Evolutionary conservation across 1,139 yeast genomes (phyloP), one percentile per base, ranked within the genome.

Genomic region (Pneumocystis jirovecii): DNA sequence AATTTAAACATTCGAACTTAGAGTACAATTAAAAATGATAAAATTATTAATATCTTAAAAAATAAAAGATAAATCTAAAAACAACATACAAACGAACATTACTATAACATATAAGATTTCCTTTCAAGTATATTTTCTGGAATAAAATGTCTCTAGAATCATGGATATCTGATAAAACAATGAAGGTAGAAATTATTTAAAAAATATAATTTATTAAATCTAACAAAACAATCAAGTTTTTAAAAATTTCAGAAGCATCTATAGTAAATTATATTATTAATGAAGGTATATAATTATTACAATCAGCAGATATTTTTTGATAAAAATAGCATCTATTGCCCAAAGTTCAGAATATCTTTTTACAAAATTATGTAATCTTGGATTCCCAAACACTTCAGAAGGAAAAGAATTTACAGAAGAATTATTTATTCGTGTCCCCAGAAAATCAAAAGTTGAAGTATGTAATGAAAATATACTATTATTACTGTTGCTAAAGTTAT

Each of bases 331-430:
- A 4, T 70, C 75, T 29, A 70, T 70, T 42, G 68, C 71, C 2
- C 66, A 68, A 1, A 62, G 60, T 2, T 68, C 71, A 8, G 57
- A 56, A 4, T 61, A 29, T 39, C 68, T 75, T 63, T 68, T 65
- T 17, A 37, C 56, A 19, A 71, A 71, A n/a, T 66, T 75, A 63
- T 69, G 65, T 8, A 70, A 69, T 35, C 72, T 72, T 61, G 77
- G 77, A 3, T 64, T 75, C 17, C 74, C 73, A n/a, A 67, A 69
- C 15, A 68, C 68, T 5, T 60, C 65, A 15, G 68, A 66, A 21
- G 68, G 71, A 15, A 65, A 65, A 57, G 61, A 60, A 8, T 75
- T 75, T 66, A 71, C 73, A 8, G 69, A 67, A 8, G 72, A 70
- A 17, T 66, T 74, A 35, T 75, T 63, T 65, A 67, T 60, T 15